Conservation (phyloP, 495 filamentous ascomycete genomes). For the Usnea hakonensis region DNA sequence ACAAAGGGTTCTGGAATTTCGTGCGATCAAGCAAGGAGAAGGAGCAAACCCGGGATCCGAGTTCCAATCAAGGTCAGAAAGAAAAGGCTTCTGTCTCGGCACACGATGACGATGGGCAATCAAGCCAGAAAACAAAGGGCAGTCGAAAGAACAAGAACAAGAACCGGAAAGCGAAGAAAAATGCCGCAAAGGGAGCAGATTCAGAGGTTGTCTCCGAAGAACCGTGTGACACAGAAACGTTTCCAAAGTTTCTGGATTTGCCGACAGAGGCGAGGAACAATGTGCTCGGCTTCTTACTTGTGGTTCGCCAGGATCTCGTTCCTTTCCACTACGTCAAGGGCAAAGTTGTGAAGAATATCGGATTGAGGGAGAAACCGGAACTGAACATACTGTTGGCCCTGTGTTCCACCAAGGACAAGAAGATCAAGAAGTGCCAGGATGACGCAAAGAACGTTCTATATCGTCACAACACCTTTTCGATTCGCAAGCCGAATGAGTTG, state of each 20-base stretch:
- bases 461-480: conserved; percentile 12
- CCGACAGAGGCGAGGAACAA: background rate
- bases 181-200: background rate
- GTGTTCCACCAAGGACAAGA: background rate
- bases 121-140: background rate
- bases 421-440: background rate
- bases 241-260: conserved; percentile 4
- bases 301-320: conserved; percentile 3
- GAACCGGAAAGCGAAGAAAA: background rate
- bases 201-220: background rate
- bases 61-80: background rate
- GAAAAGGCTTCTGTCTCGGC: background rate
- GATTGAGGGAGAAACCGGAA: conserved; percentile 12
- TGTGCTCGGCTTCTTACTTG: conserved; percentile 1
- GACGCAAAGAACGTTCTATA: conserved; percentile 12
- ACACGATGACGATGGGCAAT: background rate
- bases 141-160: background rate
- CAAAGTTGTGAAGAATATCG: conserved; percentile 8
- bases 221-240: background rate
- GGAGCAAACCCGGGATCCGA: background rate
- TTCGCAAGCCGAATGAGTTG: conserved; percentile 11
- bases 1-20: background rate
- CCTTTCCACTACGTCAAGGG: conserved; percentile 10
- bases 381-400: conserved; percentile 10
- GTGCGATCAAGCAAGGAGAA: background rate